Percentiles rank a stretch among this genome's conserved stretches.
Evolutionary conservation across 176 grass and related monocot species (phyloP).

Genomic region (Phragmites australis): DNA sequence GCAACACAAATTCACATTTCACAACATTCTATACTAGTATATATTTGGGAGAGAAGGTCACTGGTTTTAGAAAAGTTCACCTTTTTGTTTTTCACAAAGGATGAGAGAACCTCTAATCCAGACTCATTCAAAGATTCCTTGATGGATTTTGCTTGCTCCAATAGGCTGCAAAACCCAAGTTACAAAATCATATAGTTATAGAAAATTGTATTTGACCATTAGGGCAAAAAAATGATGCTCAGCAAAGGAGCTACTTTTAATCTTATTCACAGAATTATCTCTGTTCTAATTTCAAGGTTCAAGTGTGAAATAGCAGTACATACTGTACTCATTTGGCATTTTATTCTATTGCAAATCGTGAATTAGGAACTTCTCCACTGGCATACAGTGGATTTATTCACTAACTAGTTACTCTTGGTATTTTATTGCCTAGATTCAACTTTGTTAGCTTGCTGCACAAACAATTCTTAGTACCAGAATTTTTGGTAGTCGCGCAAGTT

Average conservation of each 20-base stretch:
- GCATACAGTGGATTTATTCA: not conserved
- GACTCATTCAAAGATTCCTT: conserved; percentile 80
- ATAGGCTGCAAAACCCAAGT: conserved; percentile 54
- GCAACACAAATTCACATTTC: conserved; percentile 23
- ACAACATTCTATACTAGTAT: not conserved
- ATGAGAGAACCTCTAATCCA: conserved; percentile 57
- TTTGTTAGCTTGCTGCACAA: not conserved
- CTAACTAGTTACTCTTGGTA: not conserved
- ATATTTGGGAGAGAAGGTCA: conserved; percentile 8
- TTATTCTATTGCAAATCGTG: not conserved
- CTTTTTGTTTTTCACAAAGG: conserved; percentile 82
- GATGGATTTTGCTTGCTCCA: conserved; percentile 83
- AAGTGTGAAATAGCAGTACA: not conserved
- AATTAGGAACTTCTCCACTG: not conserved
- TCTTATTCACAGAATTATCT: not conserved
- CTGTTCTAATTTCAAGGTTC: conserved; percentile 20
- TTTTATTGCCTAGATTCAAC: conserved; percentile 17
- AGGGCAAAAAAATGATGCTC: not conserved
- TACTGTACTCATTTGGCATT: not conserved
- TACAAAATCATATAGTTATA: conserved; percentile 23
- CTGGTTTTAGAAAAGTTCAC: conserved; percentile 42
- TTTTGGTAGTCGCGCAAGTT: not conserved
- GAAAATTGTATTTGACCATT: not conserved
- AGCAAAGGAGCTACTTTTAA: not conserved
- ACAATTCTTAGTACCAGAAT: conserved; percentile 22